phyloP scores from a whole-genome alignment of 1,139 yeast species.

The Taphrina sp. region DNA sequence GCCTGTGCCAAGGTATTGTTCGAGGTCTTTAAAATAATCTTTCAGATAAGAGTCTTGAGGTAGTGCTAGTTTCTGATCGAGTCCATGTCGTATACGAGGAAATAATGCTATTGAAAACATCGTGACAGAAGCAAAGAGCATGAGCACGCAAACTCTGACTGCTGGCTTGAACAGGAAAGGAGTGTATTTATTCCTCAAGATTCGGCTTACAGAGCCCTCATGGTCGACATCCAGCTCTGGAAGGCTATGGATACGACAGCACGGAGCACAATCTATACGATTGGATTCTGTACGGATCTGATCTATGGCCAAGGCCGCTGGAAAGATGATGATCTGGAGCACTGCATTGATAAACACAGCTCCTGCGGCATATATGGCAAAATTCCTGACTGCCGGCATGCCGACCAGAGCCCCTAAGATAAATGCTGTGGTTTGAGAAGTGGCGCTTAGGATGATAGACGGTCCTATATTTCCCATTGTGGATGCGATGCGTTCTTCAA shows the following conservation, averaged over 20 bases:
- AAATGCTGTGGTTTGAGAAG: slow-evolving; percentile 75
- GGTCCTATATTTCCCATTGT: slow-evolving; percentile 80
- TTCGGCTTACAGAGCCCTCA: slow-evolving; percentile 38
- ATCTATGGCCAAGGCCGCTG: slow-evolving; percentile 68
- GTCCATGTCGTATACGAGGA: slow-evolving; percentile 71
- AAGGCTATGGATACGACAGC: slow-evolving; percentile 36
- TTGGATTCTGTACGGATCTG: slow-evolving; percentile 60
- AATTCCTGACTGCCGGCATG: slow-evolving; percentile 95
- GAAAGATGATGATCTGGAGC: slow-evolving; percentile 77
- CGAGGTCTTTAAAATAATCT: slow-evolving; percentile 73
- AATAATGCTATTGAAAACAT: slow-evolving; percentile 66
- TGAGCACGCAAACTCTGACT: slow-evolving; percentile 53
- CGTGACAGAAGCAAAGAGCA: slow-evolving; percentile 59
- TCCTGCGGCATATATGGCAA: slow-evolving; percentile 86
- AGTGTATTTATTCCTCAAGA: slow-evolving; percentile 51
- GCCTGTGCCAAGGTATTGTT: slow-evolving; percentile 72
- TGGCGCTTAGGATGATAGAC: slow-evolving; percentile 72
- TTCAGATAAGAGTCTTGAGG: slow-evolving; percentile 80
- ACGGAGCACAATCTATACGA: slow-evolving; percentile 57
- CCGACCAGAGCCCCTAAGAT: slow-evolving; percentile 73
- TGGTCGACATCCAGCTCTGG: slow-evolving; percentile 1
- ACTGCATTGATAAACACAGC: slow-evolving; percentile 75
- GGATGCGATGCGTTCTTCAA: slow-evolving; percentile 58
- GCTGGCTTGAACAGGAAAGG: slow-evolving; percentile 57
- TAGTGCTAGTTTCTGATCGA: slow-evolving; percentile 85